A percentile compares a stretch with the other conserved stretches of the same genome.
phyloP scores from a whole-genome alignment of 2,329 filamentous ascomycete species.

The Alternaria gansuensis region DNA sequence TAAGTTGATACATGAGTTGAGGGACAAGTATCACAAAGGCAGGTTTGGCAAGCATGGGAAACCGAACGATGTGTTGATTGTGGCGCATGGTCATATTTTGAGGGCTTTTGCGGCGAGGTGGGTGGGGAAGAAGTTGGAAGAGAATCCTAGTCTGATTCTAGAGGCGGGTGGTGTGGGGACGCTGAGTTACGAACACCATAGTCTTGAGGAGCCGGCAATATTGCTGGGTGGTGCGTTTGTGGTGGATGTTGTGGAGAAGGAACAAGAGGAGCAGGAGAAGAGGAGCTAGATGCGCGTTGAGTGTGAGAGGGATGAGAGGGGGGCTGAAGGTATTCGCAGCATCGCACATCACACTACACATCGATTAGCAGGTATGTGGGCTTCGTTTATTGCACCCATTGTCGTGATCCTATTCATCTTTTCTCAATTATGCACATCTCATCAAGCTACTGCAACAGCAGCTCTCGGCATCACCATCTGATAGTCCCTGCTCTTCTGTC shows the following conservation, averaged over 20 bases:
- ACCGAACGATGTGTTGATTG: constrained; percentile 75
- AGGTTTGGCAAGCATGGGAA: constrained; percentile 67
- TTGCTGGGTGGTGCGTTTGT: constrained; percentile 62
- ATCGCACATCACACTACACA: neutral
- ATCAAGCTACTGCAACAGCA: constrained; percentile 1
- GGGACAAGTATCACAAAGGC: constrained; percentile 57
- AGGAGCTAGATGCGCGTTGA: neutral
- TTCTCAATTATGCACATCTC: neutral
- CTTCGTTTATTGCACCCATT: constrained; percentile 7
- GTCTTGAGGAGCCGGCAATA: constrained; percentile 61
- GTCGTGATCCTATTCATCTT: constrained; percentile 1
- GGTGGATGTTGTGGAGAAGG: constrained; percentile 58
- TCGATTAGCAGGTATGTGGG: neutral
- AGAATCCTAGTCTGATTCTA: constrained; percentile 81
- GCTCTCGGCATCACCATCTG: constrained; percentile 21
- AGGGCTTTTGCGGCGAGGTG: constrained; percentile 88
- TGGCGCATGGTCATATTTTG: constrained; percentile 90
- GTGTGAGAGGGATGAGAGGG: no score
- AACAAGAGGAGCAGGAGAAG: constrained; percentile 36
- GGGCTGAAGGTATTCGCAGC: no score
- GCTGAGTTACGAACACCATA: constrained; percentile 62
- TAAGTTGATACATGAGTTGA: constrained; percentile 76
- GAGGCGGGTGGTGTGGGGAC: constrained; percentile 68
- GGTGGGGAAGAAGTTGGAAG: constrained; percentile 75
- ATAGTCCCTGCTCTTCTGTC: constrained; percentile 39